Percentiles rank a stretch among this genome's conserved stretches.
Evolutionary conservation across 495 filamentous ascomycete species (phyloP).

Genomic region (Neurospora terricola): DNA sequence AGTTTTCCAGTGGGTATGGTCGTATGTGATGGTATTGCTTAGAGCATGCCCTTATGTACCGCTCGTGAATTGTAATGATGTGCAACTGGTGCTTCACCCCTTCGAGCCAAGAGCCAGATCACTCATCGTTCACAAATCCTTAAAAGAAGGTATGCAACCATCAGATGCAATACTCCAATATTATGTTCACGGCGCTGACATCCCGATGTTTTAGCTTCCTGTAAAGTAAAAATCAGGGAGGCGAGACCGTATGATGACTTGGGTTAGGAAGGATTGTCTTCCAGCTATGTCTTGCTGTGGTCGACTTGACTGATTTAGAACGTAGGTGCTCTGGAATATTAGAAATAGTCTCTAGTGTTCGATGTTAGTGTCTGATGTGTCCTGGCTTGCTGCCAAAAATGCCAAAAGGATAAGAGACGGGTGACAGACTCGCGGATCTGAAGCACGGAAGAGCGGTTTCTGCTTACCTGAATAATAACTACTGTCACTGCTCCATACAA

Average conservation of each 20-base stretch:
- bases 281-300: neutral
- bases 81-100: neutral
- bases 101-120: neutral
- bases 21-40: neutral
- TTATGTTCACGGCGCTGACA: neutral
- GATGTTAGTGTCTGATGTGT: neutral
- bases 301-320: neutral
- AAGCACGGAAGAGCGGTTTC: neutral
- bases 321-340: too few species aligned
- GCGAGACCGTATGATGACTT: neutral
- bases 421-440: neutral
- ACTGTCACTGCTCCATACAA: neutral
- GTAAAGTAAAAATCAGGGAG: neutral
- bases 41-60: neutral
- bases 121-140: neutral
- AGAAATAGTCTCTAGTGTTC: neutral
- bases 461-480: neutral
- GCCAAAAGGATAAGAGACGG: neutral
- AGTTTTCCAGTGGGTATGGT: neutral
- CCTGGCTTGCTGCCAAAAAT: fast-evolving
- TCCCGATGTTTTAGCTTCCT: neutral
- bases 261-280: neutral
- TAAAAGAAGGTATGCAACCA: neutral
- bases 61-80: neutral
- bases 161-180: neutral